phyloP scores from a whole-genome alignment of 177 flowering plant genomes.

The Tripterygium wilfordii region DNA sequence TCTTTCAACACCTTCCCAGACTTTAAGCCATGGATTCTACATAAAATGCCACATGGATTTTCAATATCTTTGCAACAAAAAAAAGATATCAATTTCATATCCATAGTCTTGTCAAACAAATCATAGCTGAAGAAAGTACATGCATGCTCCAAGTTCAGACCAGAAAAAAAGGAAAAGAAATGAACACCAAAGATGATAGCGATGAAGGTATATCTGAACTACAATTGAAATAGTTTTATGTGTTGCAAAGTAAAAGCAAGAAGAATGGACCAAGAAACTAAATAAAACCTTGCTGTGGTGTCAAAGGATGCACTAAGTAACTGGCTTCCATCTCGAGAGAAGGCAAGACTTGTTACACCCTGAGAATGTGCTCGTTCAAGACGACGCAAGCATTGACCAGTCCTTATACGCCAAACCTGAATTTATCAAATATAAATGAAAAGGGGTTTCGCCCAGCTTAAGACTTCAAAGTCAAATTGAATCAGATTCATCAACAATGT shows the following conservation, averaged over 20 bases:
- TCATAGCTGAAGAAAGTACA: too few relatives aligned
- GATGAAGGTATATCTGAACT: too few relatives aligned
- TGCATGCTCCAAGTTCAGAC: too few relatives aligned
- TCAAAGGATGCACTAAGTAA: constrained; percentile 94
- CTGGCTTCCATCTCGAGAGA: constrained; percentile 98
- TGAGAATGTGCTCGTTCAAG: constrained; percentile 96
- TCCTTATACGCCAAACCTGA: constrained; percentile 98
- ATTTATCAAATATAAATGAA: constrained; percentile 4
- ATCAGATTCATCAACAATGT: too few relatives aligned
- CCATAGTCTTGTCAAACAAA: too few relatives aligned
- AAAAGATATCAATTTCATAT: background rate
- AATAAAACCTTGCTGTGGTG: constrained; percentile 83
- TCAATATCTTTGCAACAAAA: background rate
- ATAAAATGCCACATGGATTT: constrained; percentile 10
- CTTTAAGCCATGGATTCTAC: constrained; percentile 93
- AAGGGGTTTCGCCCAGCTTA: too few relatives aligned
- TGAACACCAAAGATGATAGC: too few relatives aligned
- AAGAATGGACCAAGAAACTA: background rate
- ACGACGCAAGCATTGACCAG: constrained; percentile 98
- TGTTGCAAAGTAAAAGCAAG: background rate
- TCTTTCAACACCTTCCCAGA: constrained; percentile 95
- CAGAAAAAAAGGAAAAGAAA: too few relatives aligned
- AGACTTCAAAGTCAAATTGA: too few relatives aligned
- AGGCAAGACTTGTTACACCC: constrained; percentile 87
- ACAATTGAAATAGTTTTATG: too few relatives aligned